phyloP scores from a whole-genome alignment of 495 filamentous ascomycete genomes.

The Viridothelium virens region DNA sequence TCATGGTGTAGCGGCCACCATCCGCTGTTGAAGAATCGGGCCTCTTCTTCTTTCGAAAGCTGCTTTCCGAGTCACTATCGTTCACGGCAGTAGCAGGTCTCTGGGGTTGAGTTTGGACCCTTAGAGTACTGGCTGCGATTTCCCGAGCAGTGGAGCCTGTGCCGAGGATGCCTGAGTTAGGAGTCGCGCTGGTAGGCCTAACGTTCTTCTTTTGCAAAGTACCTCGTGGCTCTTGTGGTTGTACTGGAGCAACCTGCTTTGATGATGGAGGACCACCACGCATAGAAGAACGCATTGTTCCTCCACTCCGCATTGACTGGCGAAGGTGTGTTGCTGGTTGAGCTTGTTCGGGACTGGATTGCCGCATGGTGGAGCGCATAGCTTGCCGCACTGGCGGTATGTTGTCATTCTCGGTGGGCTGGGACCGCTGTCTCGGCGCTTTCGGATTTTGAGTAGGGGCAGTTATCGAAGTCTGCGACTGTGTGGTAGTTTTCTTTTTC shows the following conservation, averaged over 20 bases:
- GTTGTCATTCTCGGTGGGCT: slow-evolving; percentile 13
- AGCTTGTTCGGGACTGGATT: not conserved
- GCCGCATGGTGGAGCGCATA: slow-evolving; percentile 15
- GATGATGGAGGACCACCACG: slow-evolving; percentile 29
- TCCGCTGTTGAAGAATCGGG: slow-evolving; percentile 31
- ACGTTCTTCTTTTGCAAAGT: slow-evolving; percentile 34
- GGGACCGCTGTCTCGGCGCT: slow-evolving; percentile 17
- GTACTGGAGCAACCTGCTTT: slow-evolving; percentile 14
- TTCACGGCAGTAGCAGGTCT: slow-evolving; percentile 26
- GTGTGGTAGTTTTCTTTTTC: slow-evolving; percentile 32
- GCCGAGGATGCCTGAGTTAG: slow-evolving; percentile 1
- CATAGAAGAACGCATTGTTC: slow-evolving; percentile 38
- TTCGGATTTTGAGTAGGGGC: not conserved
- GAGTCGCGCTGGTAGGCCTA: not conserved
- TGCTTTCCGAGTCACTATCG: slow-evolving; percentile 51
- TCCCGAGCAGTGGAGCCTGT: not conserved
- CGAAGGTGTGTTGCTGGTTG: slow-evolving; percentile 33
- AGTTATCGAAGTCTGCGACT: slow-evolving; percentile 28
- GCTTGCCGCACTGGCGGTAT: slow-evolving; percentile 20
- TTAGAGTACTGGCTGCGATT: not conserved
- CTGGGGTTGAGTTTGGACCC: slow-evolving; percentile 8
- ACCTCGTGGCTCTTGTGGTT: slow-evolving; percentile 26
- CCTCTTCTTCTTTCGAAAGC: slow-evolving; percentile 47
- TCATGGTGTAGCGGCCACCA: slow-evolving; percentile 43
- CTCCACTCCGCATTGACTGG: slow-evolving; percentile 23